Conservation (phyloP, 164 flowering plant genomes). For the Piper longum region DNA sequence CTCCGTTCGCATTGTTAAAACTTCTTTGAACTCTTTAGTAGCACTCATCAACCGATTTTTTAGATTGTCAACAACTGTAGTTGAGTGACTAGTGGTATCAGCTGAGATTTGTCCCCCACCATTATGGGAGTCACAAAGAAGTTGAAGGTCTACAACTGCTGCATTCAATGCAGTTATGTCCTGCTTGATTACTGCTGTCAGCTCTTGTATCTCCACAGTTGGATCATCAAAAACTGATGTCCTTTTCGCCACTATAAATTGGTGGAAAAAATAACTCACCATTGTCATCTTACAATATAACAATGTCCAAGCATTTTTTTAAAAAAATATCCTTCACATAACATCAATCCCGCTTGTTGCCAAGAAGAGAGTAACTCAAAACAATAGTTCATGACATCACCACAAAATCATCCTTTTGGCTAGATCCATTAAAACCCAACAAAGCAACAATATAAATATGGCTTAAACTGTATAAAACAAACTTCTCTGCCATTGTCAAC, state of each 20-base stretch:
- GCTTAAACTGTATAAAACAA: no score
- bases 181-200: conserved; percentile 91
- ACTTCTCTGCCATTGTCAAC: no score
- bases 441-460: no score
- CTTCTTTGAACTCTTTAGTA: conserved; percentile 96
- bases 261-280: background rate
- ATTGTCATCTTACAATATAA: background rate
- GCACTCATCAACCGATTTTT: conserved; percentile 88
- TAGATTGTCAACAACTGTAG: conserved; percentile 86
- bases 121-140: conserved; percentile 64
- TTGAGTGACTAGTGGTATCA: conserved; percentile 82
- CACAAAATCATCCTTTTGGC: no score
- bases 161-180: conserved; percentile 89
- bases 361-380: no score
- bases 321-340: no score
- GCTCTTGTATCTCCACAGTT: conserved; percentile 82
- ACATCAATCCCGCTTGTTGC: no score
- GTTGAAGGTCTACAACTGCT: conserved; percentile 89
- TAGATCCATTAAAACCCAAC: no score
- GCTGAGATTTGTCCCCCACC: conserved; percentile 55
- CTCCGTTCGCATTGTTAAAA: conserved; percentile 96
- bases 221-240: conserved; percentile 99
- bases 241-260: conserved; percentile 81
- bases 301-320: no score
- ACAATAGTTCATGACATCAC: no score